phyloP scores from a whole-genome alignment of 495 filamentous ascomycete genomes.

The Aspergillus affinis region DNA sequence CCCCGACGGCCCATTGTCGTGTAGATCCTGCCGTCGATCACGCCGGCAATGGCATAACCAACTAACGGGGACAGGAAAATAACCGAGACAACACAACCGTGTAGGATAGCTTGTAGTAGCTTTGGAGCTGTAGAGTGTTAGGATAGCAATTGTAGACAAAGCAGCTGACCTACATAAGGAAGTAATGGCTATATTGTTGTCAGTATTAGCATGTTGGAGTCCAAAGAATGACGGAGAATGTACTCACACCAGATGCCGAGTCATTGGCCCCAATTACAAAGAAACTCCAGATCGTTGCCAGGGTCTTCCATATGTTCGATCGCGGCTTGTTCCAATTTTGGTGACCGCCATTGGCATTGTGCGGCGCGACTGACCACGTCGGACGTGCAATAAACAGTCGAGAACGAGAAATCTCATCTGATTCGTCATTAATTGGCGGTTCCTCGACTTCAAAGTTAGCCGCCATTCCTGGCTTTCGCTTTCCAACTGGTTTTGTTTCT shows the following conservation, averaged over 20 bases:
- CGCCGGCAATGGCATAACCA: slow-evolving; percentile 56
- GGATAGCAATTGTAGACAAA: not conserved
- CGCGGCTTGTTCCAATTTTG: slow-evolving; percentile 65
- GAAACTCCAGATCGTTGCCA: slow-evolving; percentile 71
- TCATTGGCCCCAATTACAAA: slow-evolving; percentile 81
- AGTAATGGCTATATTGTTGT: slow-evolving; percentile 55
- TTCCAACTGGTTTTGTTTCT: no score
- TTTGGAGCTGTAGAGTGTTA: slow-evolving; percentile 48
- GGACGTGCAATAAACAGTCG: not conserved
- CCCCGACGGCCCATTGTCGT: slow-evolving; percentile 68
- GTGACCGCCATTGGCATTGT: slow-evolving; percentile 4
- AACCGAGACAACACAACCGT: slow-evolving; percentile 61
- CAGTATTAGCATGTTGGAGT: slow-evolving; percentile 1
- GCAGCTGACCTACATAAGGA: slow-evolving; percentile 41
- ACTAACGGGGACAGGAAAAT: slow-evolving; percentile 62
- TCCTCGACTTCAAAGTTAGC: not conserved
- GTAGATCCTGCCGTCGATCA: slow-evolving; percentile 60
- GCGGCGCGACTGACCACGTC: not conserved
- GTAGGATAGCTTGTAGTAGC: slow-evolving; percentile 58
- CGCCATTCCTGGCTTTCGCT: no score
- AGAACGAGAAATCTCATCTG: not conserved
- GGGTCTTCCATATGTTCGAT: slow-evolving; percentile 62
- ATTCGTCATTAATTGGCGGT: not conserved
- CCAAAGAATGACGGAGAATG: slow-evolving; percentile 5
- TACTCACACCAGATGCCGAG: slow-evolving; percentile 71